phyloP scores from a whole-genome alignment of 2,329 filamentous ascomycete species.

The Dothistroma septosporum region DNA sequence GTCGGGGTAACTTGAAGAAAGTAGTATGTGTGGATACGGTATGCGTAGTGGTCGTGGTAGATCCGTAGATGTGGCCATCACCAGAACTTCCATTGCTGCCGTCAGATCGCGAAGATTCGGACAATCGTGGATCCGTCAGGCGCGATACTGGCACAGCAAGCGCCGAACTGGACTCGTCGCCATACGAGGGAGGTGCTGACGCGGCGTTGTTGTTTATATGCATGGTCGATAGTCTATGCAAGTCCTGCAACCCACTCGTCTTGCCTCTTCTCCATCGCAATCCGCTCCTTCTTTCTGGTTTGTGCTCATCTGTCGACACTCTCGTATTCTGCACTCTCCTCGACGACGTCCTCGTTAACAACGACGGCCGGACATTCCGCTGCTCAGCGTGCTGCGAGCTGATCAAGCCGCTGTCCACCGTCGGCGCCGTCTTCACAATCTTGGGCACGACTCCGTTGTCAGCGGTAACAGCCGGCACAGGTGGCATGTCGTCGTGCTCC shows the following conservation, averaged over 20 bases:
- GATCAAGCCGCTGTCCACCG: constrained; percentile 45
- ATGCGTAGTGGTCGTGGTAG: constrained; percentile 60
- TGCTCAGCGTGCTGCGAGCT: constrained; percentile 14
- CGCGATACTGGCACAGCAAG: constrained; percentile 58
- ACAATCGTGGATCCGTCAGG: constrained; percentile 49
- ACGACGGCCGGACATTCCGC: constrained; percentile 17
- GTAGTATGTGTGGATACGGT: constrained; percentile 58
- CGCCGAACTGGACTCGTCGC: constrained; percentile 58
- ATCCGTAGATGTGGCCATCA: constrained; percentile 57
- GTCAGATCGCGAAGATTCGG: constrained; percentile 87
- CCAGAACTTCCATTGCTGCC: constrained; percentile 52
- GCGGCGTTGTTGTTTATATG: constrained; percentile 20
- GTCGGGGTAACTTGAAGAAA: constrained; percentile 76
- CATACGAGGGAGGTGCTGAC: constrained; percentile 53
- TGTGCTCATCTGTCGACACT: constrained; percentile 20
- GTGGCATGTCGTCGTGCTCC: constrained; percentile 47
- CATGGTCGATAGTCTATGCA: constrained; percentile 59
- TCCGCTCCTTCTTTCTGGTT: constrained; percentile 21
- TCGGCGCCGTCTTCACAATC: constrained; percentile 91
- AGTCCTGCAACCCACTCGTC: constrained; percentile 37
- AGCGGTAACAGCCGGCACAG: constrained; percentile 37
- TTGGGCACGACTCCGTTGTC: constrained; percentile 46
- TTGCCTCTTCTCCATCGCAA: constrained; percentile 31
- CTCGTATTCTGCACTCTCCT: constrained; percentile 17
- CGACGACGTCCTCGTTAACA: constrained; percentile 28